phyloP scores from a whole-genome alignment of 176 grass and related monocot genomes.

The Zoysia pacifica region DNA sequence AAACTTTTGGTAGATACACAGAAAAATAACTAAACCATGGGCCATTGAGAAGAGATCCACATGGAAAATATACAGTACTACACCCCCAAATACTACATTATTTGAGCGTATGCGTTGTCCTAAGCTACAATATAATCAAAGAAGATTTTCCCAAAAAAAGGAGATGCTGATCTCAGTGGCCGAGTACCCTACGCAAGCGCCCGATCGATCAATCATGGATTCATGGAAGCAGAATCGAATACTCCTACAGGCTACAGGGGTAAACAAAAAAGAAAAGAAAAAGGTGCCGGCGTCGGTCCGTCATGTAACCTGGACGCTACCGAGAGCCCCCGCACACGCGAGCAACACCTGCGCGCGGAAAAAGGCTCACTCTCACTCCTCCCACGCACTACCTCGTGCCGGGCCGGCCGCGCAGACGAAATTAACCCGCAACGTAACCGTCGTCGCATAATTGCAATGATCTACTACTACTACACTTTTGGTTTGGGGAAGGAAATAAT shows the following conservation, averaged over 20 bases:
- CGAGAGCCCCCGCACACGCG: background rate
- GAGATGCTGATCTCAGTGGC: background rate
- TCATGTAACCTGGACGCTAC: slow-evolving; percentile 13
- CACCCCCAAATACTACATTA: no score
- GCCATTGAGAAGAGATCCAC: no score
- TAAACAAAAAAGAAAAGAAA: background rate
- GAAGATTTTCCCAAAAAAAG: background rate
- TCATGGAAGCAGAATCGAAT: background rate
- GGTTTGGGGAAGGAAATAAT: background rate
- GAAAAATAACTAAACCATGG: no score
- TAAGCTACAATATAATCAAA: background rate
- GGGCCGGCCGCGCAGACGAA: background rate
- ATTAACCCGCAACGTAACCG: background rate
- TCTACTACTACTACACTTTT: no score
- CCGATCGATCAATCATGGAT: background rate
- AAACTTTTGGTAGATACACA: no score
- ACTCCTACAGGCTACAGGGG: background rate
- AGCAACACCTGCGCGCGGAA: background rate
- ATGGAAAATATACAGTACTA: no score
- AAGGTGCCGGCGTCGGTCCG: slow-evolving; percentile 1
- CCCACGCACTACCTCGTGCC: background rate
- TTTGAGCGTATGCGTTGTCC: background rate
- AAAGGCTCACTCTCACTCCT: background rate
- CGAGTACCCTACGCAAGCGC: background rate
- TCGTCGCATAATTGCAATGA: slow-evolving; percentile 20